A percentile compares a stretch with the other conserved stretches of the same genome.
Evolutionary conservation across 1,139 yeast species (phyloP).

Genomic region (Protomyces pachydermus): DNA sequence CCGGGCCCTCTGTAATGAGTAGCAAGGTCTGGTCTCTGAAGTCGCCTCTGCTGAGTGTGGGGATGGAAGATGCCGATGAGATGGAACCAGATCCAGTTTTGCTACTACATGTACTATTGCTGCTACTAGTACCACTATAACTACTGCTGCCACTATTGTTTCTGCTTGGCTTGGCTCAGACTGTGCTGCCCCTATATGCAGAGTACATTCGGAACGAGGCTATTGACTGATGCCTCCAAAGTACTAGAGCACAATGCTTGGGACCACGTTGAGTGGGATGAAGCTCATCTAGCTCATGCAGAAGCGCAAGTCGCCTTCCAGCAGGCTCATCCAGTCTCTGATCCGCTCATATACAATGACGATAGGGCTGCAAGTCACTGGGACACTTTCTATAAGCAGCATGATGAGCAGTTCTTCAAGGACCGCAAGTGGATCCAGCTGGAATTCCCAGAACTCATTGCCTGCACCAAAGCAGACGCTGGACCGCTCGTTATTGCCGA

Average conservation of each 20-base stretch:
- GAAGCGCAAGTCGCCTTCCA: slow-evolving; percentile 70
- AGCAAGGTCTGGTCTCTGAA: too few species aligned
- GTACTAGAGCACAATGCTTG: slow-evolving; percentile 95
- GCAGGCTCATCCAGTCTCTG: slow-evolving; percentile 66
- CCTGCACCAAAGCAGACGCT: slow-evolving; percentile 48
- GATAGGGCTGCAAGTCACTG: slow-evolving; percentile 84
- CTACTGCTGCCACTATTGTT: too few species aligned
- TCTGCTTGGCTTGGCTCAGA: too few species aligned
- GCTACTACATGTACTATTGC: too few species aligned
- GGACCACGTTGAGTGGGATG: slow-evolving; percentile 98
- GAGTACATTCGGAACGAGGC: slow-evolving; percentile 71
- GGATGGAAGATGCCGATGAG: not conserved
- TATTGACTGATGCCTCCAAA: slow-evolving; percentile 58
- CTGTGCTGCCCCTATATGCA: not conserved
- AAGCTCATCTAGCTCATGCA: slow-evolving; percentile 74
- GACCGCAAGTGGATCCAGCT: slow-evolving; percentile 94
- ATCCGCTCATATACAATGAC: slow-evolving; percentile 53
- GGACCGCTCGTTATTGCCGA: slow-evolving; percentile 75
- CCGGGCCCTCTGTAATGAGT: not conserved
- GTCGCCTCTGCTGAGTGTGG: not conserved
- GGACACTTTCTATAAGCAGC: slow-evolving; percentile 89
- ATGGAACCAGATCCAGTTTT: not conserved
- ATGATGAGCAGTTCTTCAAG: slow-evolving; percentile 87
- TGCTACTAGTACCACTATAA: too few species aligned
- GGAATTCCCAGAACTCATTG: slow-evolving; percentile 82